Evolutionary conservation across 2,329 filamentous ascomycete genomes (phyloP).

Genomic region (Neodidymelliopsis sp.): DNA sequence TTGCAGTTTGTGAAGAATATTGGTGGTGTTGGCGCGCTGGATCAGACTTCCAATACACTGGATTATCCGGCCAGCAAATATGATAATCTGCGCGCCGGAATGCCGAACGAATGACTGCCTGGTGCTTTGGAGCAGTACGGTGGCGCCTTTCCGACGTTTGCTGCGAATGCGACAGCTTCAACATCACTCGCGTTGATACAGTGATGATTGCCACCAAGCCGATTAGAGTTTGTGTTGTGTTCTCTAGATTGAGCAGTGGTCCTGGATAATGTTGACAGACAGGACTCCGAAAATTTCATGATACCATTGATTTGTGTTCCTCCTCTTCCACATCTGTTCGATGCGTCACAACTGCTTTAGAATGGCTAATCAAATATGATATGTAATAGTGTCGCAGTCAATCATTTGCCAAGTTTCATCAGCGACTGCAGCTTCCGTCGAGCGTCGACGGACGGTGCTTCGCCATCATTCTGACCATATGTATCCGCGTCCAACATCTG

Average conservation of each 20-base stretch:
- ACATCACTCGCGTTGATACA: neutral
- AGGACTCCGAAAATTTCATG: too few species aligned
- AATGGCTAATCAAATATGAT: too few species aligned
- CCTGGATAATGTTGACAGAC: too few species aligned
- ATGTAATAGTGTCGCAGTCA: too few species aligned
- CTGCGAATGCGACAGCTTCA: neutral
- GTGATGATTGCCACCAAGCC: neutral
- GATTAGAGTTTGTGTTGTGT: too few species aligned
- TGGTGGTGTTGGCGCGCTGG: constrained; percentile 61
- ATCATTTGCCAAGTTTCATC: too few species aligned
- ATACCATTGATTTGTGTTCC: too few species aligned
- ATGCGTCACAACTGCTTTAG: too few species aligned
- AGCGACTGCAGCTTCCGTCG: too few species aligned
- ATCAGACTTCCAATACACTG: constrained; percentile 66
- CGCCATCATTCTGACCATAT: constrained; percentile 33
- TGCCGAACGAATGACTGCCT: constrained; percentile 26
- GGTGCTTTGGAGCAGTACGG: neutral
- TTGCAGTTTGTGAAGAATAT: constrained; percentile 60
- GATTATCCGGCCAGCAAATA: constrained; percentile 72
- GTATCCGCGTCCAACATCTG: constrained; percentile 36
- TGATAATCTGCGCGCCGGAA: constrained; percentile 64
- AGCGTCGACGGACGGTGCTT: too few species aligned
- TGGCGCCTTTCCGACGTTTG: neutral
- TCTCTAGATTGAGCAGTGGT: too few species aligned
- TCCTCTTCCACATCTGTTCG: too few species aligned